Conservation (phyloP, 371 early-diverging fungal genomes). For the Mortierella sp. region DNA sequence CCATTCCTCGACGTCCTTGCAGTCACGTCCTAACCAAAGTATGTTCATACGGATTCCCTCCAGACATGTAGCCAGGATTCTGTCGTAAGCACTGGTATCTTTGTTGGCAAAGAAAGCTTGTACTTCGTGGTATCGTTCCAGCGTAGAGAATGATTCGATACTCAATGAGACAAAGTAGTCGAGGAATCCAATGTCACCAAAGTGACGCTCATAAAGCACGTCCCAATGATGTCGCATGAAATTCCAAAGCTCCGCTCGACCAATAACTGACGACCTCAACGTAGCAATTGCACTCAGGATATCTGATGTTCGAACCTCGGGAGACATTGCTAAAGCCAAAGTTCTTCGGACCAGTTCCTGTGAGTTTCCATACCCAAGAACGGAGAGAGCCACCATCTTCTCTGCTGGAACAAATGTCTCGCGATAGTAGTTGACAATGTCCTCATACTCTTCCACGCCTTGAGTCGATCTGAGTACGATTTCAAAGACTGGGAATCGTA, state of each 20-base stretch:
- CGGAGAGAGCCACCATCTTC: slow-evolving; percentile 80
- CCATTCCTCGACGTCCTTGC: slow-evolving; percentile 81
- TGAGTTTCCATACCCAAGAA: slow-evolving; percentile 79
- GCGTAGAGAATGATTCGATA: slow-evolving; percentile 77
- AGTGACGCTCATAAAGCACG: slow-evolving; percentile 68
- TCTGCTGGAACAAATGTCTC: slow-evolving; percentile 80
- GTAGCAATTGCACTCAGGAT: slow-evolving; percentile 57
- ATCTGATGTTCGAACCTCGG: slow-evolving; percentile 88
- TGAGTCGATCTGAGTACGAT: slow-evolving; percentile 77
- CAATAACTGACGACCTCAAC: slow-evolving; percentile 39
- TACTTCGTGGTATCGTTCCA: slow-evolving; percentile 76
- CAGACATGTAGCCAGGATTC: slow-evolving; percentile 85
- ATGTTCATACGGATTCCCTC: slow-evolving; percentile 85
- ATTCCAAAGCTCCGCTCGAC: slow-evolving; percentile 48
- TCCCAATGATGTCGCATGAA: slow-evolving; percentile 56
- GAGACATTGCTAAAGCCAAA: slow-evolving; percentile 76
- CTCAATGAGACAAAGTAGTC: slow-evolving; percentile 77
- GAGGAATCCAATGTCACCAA: slow-evolving; percentile 78
- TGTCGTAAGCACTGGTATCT: slow-evolving; percentile 77
- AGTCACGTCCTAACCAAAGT: slow-evolving; percentile 85
- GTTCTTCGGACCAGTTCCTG: slow-evolving; percentile 67
- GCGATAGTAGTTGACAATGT: slow-evolving; percentile 78
- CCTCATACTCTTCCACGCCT: slow-evolving; percentile 81
- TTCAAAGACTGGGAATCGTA: slow-evolving; percentile 85
- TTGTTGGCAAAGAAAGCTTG: slow-evolving; percentile 82